These are phyloP conservation scores for Leonotis leonurus DNA, from an alignment of 257 asterid genomes.

Conservation along the genomic window DNA sequence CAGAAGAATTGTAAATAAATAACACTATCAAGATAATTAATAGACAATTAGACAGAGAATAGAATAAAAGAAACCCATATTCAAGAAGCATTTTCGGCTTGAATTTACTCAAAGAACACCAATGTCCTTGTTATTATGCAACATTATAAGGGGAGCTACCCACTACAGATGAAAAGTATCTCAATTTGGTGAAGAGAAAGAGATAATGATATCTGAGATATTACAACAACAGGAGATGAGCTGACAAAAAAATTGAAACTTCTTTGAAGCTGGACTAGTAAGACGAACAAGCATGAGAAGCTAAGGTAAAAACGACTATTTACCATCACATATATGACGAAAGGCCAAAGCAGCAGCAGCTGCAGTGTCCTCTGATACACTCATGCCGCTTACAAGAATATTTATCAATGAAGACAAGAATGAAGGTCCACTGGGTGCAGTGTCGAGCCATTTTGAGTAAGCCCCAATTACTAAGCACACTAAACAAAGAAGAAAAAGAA, in stretches of 20 bases:
- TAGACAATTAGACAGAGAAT: not conserved
- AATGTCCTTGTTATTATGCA: not conserved
- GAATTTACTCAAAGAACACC: not conserved
- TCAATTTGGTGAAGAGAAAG: not conserved
- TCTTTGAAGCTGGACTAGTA: conserved; percentile 1
- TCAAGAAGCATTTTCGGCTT: not conserved
- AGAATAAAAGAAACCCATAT: not conserved
- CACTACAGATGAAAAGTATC: too few relatives aligned
- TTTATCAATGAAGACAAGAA: conserved; percentile 82
- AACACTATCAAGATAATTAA: not conserved
- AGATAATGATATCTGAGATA: not conserved
- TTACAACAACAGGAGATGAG: conserved; percentile 5
- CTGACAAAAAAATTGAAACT: not conserved
- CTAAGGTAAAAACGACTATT: conserved; percentile 14
- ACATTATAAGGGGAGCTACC: too few relatives aligned
- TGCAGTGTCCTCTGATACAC: conserved; percentile 87
- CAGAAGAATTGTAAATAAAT: too few relatives aligned
- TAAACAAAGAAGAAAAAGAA: conserved; percentile 23
- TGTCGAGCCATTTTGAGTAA: conserved; percentile 93
- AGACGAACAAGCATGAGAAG: conserved; percentile 8
- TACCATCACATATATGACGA: conserved; percentile 89
- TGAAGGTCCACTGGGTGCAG: conserved; percentile 69
- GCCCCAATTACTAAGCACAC: conserved; percentile 91
- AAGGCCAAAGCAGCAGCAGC: conserved; percentile 95
- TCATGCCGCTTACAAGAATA: conserved; percentile 93